A percentile compares a stretch with the other conserved stretches of the same genome.
Evolutionary conservation across 305 asterid genomes (phyloP).

Genomic region (Solanum hybrid): DNA sequence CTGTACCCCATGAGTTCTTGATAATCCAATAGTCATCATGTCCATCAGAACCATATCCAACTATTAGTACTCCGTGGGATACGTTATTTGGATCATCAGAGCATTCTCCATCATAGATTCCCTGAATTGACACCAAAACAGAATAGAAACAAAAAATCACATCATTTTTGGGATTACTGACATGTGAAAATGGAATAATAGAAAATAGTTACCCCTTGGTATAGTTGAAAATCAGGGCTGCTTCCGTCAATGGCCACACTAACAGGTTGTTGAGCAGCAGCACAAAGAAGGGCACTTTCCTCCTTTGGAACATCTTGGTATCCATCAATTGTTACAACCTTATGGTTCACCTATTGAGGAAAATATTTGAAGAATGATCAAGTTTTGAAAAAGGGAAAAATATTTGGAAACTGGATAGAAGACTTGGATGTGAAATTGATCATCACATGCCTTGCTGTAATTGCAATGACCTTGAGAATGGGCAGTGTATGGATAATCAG

Average conservation of each 20-base stretch:
- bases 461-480: conserved; percentile 12
- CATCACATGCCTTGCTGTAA: conserved; percentile 16
- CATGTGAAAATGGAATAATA: neutral
- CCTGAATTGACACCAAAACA: conserved; percentile 5
- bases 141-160: neutral
- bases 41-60: conserved; percentile 22
- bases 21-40: conserved; percentile 24
- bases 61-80: conserved; percentile 19
- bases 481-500: conserved; percentile 20
- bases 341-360: conserved; percentile 7
- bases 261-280: conserved; percentile 25
- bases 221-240: conserved; percentile 25
- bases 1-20: conserved; percentile 23
- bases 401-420: neutral
- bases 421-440: neutral
- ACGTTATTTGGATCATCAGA: conserved; percentile 12
- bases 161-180: neutral
- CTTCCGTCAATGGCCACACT: conserved; percentile 25
- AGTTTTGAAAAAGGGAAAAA: neutral
- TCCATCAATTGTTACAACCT: conserved; percentile 21
- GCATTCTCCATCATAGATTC: conserved; percentile 25
- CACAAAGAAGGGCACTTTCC: conserved; percentile 23
- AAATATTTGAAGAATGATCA: neutral
- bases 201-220: conserved; percentile 14
- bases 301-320: conserved; percentile 20